These are phyloP conservation scores for Emmonsia crescens DNA, from an alignment of 2,329 filamentous ascomycete genomes.

Conservation along the genomic window DNA sequence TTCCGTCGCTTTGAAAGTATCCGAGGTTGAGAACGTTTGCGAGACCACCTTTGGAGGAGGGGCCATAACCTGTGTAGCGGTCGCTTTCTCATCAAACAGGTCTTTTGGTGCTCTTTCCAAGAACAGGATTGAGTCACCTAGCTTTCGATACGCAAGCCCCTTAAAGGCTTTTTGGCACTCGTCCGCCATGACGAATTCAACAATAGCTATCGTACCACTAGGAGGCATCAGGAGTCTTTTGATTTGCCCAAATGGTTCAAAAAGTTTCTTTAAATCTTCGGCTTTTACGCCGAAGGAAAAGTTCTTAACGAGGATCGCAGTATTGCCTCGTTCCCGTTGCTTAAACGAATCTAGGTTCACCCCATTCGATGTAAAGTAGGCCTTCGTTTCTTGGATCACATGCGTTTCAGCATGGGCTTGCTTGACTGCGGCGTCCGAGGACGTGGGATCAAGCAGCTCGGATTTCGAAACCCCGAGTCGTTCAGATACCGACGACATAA, in stretches of 20 bases:
- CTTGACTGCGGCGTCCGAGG: slow-evolving; percentile 85
- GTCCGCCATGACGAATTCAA: slow-evolving; percentile 69
- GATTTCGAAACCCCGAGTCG: slow-evolving; percentile 83
- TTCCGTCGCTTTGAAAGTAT: slow-evolving; percentile 26
- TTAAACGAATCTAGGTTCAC: slow-evolving; percentile 91
- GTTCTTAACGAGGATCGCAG: slow-evolving; percentile 85
- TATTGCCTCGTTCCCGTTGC: slow-evolving; percentile 70
- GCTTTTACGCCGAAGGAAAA: slow-evolving; percentile 73
- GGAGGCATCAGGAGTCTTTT: slow-evolving; percentile 82
- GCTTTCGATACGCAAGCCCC: slow-evolving; percentile 74
- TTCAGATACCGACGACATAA: slow-evolving; percentile 78
- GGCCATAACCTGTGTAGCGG: slow-evolving; percentile 21
- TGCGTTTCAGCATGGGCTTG: slow-evolving; percentile 95
- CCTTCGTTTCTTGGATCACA: slow-evolving; percentile 90
- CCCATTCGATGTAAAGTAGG: slow-evolving; percentile 77
- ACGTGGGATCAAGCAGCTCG: slow-evolving; percentile 89
- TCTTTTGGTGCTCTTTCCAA: slow-evolving; percentile 86
- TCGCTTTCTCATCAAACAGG: slow-evolving; percentile 47
- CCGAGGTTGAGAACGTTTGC: slow-evolving; percentile 33
- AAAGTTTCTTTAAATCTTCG: slow-evolving; percentile 68
- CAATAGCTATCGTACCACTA: slow-evolving; percentile 83
- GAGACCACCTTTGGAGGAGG: slow-evolving; percentile 23
- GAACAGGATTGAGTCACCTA: slow-evolving; percentile 85
- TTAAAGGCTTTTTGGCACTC: slow-evolving; percentile 77
- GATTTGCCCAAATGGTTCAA: slow-evolving; percentile 76